A percentile compares a stretch with the other conserved stretches of the same genome.
Conservation (phyloP, 129 eudicot genomes). For the Escallonia rubra region DNA sequence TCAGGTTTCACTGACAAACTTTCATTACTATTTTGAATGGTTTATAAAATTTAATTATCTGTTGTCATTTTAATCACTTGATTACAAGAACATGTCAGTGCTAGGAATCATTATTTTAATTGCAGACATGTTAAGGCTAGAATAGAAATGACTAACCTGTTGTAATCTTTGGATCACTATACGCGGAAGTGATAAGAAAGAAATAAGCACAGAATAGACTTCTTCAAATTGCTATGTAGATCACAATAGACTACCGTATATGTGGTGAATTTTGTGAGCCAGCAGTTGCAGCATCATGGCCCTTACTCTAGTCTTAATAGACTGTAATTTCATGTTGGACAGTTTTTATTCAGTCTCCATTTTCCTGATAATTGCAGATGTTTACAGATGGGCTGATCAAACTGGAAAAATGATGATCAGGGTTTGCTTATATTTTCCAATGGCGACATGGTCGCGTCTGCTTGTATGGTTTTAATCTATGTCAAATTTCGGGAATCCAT, state of each 20-base stretch:
- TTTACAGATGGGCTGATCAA: constrained; percentile 74
- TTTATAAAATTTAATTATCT: background rate
- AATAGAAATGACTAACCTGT: background rate
- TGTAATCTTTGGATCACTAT: background rate
- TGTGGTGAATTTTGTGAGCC: background rate
- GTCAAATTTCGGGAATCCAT: background rate
- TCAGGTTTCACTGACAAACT: constrained; percentile 45
- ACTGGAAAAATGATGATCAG: constrained; percentile 75
- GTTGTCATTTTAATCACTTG: background rate
- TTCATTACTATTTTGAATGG: background rate
- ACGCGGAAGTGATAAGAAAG: background rate
- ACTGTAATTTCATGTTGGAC: constrained; percentile 1
- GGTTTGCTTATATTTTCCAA: constrained; percentile 87
- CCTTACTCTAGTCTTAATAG: background rate
- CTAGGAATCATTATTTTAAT: background rate
- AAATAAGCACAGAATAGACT: background rate
- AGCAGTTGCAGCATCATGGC: background rate
- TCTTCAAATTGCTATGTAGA: background rate
- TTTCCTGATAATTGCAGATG: constrained; percentile 53
- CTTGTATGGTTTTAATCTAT: constrained; percentile 37
- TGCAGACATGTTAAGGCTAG: background rate
- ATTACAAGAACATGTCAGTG: background rate
- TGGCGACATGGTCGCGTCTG: constrained; percentile 79
- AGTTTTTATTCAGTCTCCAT: constrained; percentile 11
- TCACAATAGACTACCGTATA: background rate